Percentiles rank a stretch among this genome's conserved stretches.
Conservation (phyloP, 495 filamentous ascomycete species). For the Oidiodendron maius region DNA sequence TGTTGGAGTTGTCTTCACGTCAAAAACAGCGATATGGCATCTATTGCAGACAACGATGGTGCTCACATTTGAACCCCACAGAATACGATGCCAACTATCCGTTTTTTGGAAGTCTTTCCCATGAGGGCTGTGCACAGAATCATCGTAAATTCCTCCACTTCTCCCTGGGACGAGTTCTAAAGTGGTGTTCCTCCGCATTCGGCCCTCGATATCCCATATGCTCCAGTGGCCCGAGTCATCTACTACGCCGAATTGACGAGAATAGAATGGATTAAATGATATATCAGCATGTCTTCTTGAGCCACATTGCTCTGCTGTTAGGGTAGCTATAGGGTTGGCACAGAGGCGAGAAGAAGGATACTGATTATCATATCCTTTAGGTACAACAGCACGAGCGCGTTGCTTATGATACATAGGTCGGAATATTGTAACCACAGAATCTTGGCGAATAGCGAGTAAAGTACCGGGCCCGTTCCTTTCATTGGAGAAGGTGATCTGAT, state of each 20-base stretch:
- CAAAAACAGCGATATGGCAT: slow-evolving; percentile 28
- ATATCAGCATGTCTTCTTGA: slow-evolving; percentile 62
- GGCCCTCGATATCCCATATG: slow-evolving; percentile 57
- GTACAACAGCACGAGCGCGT: neutral
- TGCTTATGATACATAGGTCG: slow-evolving; percentile 39
- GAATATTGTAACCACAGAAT: slow-evolving; percentile 49
- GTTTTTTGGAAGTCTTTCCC: slow-evolving; percentile 9
- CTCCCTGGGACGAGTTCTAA: slow-evolving; percentile 3
- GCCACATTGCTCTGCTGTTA: slow-evolving; percentile 48
- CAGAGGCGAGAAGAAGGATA: slow-evolving; percentile 46
- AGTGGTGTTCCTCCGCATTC: neutral
- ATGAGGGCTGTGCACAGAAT: slow-evolving; percentile 13
- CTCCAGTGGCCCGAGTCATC: slow-evolving; percentile 71
- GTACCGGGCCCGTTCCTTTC: slow-evolving; percentile 38
- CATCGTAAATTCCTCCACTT: slow-evolving; percentile 18
- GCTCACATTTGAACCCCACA: slow-evolving; percentile 41
- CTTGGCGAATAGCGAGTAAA: slow-evolving; percentile 60
- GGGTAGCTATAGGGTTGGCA: slow-evolving; percentile 52
- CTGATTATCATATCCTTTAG: neutral
- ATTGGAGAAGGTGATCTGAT: slow-evolving; percentile 59
- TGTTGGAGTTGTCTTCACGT: slow-evolving; percentile 9
- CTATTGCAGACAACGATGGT: slow-evolving; percentile 43
- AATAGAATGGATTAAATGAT: slow-evolving; percentile 70
- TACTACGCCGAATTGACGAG: slow-evolving; percentile 57
- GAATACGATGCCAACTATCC: slow-evolving; percentile 46